Evolutionary conservation across 1,284 basidiomycete genomes (phyloP), one percentile per base, ranked within the genome.

Genomic region (Moesziomyces sp.): DNA sequence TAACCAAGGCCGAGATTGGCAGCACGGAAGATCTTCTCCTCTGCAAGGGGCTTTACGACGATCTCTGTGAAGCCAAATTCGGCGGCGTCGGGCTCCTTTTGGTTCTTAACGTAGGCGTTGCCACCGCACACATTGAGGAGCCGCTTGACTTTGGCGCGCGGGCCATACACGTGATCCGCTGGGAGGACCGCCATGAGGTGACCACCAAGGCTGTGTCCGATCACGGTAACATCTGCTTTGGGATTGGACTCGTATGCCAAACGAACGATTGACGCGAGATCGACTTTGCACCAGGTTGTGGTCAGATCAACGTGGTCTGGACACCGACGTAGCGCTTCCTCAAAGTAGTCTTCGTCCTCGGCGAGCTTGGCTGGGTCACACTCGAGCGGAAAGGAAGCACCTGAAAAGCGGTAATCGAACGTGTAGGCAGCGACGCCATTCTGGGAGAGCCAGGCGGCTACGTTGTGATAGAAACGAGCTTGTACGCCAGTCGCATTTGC

Each of bases 101-200:
- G 67, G 21, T 78, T 78, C 46, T 52, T 18, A 10, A 66, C 73
- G 50, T 69, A 74, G 16, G 77, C 77, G 33, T 78, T 78, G 0
- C 77, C 77, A 14, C 77, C 77, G 42, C 74, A 76, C n/a, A 78
- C 74, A 35, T 77, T 77, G 44, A 76, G 54, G 11, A 78, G 35
- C 16, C 77, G 61, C 43, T 57, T 74, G 43, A 76, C 61, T 13
- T 66, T 63, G 24, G 74, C 72, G 13, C 58, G 58, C 5, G 76
- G 76, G 0, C 67, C 72, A 47, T 74, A 75, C 8, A 75, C 35
- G 35, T 72, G 61, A 19, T 63, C 51, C 3, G 44, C 46, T 2
- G 69, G 72, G 40, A 78, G 42, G 8, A 76, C 54, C 0, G 63
- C 55, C 58, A 75, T 74, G 19, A 80, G 50, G 51, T 80, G 78